Evolutionary conservation across 768 basidiomycete genomes (phyloP), one percentile per base, ranked within the genome.

Genomic region (Termitomyces sp.): DNA sequence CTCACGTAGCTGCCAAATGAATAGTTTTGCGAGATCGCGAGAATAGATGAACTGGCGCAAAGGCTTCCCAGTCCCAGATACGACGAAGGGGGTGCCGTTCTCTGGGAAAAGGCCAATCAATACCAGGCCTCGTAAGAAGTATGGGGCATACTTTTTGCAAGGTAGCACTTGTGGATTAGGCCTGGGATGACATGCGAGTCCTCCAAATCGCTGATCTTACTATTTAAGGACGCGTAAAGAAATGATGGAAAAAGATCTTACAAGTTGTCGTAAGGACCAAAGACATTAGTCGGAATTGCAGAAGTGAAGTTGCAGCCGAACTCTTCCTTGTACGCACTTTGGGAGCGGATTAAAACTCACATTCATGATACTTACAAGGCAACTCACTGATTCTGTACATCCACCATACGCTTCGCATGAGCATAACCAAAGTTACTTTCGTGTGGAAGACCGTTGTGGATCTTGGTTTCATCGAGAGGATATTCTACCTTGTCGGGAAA

Each of bases 1-100:
- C 67, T 96, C 89, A 46, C 91, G 79, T 62, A 95, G 73, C 79
- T 86, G 84, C 93, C 92, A 94, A 68, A 97, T 89, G 78, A 97
- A 96, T 56, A 96, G 78, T 71, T 92, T 96, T 45, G 94, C 95
- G 50, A 98, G 86, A 73, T 98, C 94, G 50, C 84, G 79, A n/a
- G 95, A 97, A 75, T 94, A 98, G 72, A 97, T 95, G 71, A 98
- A 98, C 71, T 98, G 95, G n/a, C 95, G 84, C 36, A 97, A 81
- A 7, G 95, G 95, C 64, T 88, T 92, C 34, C 95, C 95, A 0
- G 92, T 89, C 12, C 95, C 95, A 51, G 86, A 74, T n/a, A 96
- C 90, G 52, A 86, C 77, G 73, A 98, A 95, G 4, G 90, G 87
- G 0, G 90, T 92, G 58, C 78, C 79, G 72, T 90, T 92, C 76